Evolutionary conservation across 1,284 basidiomycete genomes (phyloP).

Genomic region (Mycosarcoma mackinlayi): DNA sequence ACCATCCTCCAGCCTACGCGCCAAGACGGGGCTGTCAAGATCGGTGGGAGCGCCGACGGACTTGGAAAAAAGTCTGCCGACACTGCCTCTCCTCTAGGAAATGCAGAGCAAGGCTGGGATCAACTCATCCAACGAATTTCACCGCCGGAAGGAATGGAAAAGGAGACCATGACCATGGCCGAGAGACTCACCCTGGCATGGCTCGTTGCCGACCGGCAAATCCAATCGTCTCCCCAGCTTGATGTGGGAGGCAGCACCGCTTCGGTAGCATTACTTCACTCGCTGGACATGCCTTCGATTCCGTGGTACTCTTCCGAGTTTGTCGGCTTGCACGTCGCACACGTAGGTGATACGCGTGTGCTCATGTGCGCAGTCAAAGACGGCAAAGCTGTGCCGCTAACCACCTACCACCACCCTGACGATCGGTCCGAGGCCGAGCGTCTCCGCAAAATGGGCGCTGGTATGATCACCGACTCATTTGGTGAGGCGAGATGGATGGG

Average conservation of each 20-base stretch:
- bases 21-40: constrained; percentile 31
- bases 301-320: constrained; percentile 68
- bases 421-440: constrained; percentile 84
- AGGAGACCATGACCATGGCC: constrained; percentile 55
- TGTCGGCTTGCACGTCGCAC: constrained; percentile 78
- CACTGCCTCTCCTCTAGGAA: constrained; percentile 2
- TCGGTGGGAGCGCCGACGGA: constrained; percentile 24
- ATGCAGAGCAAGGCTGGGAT: constrained; percentile 23
- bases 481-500: constrained; percentile 98
- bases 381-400: constrained; percentile 79
- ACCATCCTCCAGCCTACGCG: constrained; percentile 28
- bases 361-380: constrained; percentile 80
- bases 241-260: constrained; percentile 81
- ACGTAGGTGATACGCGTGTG: constrained; percentile 85
- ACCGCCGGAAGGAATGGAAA: constrained; percentile 48
- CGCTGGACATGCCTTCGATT: constrained; percentile 77
- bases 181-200: constrained; percentile 66
- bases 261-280: constrained; percentile 87
- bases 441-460: constrained; percentile 85
- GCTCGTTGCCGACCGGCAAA: constrained; percentile 62
- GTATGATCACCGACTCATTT: constrained; percentile 91
- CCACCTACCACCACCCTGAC: constrained; percentile 82
- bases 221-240: constrained; percentile 55
- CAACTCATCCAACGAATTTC: constrained; percentile 41
- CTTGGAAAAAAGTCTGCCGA: constrained; percentile 5